These are phyloP conservation scores for Lagerstroemia speciosa DNA, from an alignment of 345 rosid genomes.

Conservation along the genomic window DNA sequence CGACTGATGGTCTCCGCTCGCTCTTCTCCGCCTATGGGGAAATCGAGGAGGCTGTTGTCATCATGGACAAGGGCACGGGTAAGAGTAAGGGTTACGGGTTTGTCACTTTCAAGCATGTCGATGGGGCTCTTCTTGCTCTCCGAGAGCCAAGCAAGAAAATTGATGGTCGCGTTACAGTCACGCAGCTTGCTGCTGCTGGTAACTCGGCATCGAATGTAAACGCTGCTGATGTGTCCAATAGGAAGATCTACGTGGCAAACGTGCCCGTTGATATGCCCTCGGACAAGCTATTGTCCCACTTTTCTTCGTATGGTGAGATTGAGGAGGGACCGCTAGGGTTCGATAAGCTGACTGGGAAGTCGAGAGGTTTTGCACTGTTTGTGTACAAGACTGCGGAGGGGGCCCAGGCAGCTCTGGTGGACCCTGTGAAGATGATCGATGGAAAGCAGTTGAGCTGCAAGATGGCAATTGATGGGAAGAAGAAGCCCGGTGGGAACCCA, in stretches of 20 bases:
- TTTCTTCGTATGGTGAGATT: constrained; percentile 64
- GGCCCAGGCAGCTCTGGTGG: constrained; percentile 68
- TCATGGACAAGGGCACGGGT: constrained; percentile 57
- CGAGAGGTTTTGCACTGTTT: constrained; percentile 73
- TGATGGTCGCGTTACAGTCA: constrained; percentile 65
- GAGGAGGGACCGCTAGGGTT: constrained; percentile 88
- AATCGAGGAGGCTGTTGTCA: constrained; percentile 68
- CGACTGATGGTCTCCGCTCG: constrained; percentile 52
- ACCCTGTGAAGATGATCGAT: constrained; percentile 62
- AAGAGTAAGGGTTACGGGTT: constrained; percentile 85
- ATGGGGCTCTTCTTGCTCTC: constrained; percentile 62
- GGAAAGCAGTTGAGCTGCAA: constrained; percentile 67
- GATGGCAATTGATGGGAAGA: constrained; percentile 74
- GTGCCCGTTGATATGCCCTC: constrained; percentile 67
- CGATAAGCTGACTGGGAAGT: constrained; percentile 80
- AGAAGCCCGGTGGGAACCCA: constrained; percentile 33
- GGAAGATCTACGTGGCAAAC: constrained; percentile 81
- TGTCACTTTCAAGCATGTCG: constrained; percentile 56
- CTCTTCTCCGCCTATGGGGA: constrained; percentile 63
- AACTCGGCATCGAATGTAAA: constrained; percentile 34
- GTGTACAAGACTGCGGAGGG: constrained; percentile 74
- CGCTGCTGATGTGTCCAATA: constrained; percentile 40
- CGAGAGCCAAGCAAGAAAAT: constrained; percentile 80
- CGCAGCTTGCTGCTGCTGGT: constrained; percentile 75
- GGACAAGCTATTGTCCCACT: constrained; percentile 49